A percentile compares a stretch with the other conserved stretches of the same genome.
These are phyloP conservation scores for Glycine latifolia DNA, from an alignment of 306 rosid species.

Conservation along the genomic window DNA sequence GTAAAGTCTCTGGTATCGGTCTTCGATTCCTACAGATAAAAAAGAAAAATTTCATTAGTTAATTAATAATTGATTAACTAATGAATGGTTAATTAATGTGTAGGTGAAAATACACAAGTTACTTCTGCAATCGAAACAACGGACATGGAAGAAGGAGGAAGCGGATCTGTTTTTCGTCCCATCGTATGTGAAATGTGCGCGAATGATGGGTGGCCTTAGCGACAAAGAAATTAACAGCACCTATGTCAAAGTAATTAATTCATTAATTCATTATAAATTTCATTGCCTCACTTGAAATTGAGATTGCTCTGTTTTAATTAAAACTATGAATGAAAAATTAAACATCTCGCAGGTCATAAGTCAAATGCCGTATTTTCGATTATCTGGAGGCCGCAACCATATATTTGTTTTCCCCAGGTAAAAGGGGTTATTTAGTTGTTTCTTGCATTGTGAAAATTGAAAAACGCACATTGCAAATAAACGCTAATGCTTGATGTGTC, in stretches of 20 bases:
- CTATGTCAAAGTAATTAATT: slow-evolving; percentile 64
- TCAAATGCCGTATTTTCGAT: slow-evolving; percentile 95
- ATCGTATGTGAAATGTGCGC: slow-evolving; percentile 79
- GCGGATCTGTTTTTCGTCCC: slow-evolving; percentile 96
- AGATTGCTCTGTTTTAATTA: not conserved
- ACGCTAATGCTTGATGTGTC: slow-evolving; percentile 33
- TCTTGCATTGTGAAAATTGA: not conserved
- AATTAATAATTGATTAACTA: not conserved
- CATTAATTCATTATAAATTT: not conserved
- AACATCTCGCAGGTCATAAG: slow-evolving; percentile 66
- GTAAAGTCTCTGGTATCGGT: too few relatives aligned
- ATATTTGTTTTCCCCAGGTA: slow-evolving; percentile 97
- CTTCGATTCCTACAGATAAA: too few relatives aligned
- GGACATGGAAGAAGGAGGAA: slow-evolving; percentile 83
- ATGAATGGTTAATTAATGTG: slow-evolving; percentile 21
- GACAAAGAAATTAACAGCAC: slow-evolving; percentile 85
- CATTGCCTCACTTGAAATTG: slow-evolving; percentile 30
- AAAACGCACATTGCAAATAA: not conserved
- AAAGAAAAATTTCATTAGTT: too few relatives aligned
- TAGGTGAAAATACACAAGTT: slow-evolving; percentile 95
- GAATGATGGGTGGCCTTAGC: slow-evolving; percentile 90
- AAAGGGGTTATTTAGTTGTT: not conserved
- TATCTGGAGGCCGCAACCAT: slow-evolving; percentile 94
- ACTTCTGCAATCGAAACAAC: slow-evolving; percentile 64
- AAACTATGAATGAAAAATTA: not conserved